phyloP scores from a whole-genome alignment of 2,329 filamentous ascomycete genomes.

The Alternaria metachromatica region DNA sequence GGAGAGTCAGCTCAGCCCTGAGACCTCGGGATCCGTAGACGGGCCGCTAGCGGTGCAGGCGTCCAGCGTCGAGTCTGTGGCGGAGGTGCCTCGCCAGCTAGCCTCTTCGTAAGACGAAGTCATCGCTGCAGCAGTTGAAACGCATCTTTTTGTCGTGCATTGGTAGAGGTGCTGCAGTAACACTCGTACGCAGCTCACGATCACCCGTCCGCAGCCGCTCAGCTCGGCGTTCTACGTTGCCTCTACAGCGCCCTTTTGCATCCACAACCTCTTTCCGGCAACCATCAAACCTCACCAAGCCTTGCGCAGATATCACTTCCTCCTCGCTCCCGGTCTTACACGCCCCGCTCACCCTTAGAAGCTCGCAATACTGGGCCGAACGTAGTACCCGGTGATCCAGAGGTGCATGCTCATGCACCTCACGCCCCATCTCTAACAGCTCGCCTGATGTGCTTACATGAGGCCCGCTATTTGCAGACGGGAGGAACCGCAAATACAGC shows the following conservation, averaged over 20 bases:
- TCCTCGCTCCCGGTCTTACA: neutral
- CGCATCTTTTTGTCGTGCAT: neutral
- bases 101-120: neutral
- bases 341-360: neutral
- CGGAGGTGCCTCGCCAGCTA: neutral
- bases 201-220: neutral
- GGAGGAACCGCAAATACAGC: neutral
- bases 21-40: neutral
- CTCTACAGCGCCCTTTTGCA: neutral
- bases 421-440: neutral
- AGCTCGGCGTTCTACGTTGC: neutral
- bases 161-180: neutral
- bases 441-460: neutral
- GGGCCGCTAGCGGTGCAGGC: slow-evolving; percentile 1
- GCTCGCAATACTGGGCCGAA: neutral
- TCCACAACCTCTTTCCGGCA: neutral
- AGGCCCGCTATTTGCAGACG: neutral
- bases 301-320: neutral
- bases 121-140: neutral
- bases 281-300: neutral
- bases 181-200: neutral
- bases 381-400: neutral
- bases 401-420: neutral
- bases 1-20: slow-evolving; percentile 6
- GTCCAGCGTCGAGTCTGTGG: neutral